Percentiles rank a stretch among this genome's conserved stretches.
Evolutionary conservation across 441 rosid species (phyloP).

Genomic region (Theobroma grandiflorum): DNA sequence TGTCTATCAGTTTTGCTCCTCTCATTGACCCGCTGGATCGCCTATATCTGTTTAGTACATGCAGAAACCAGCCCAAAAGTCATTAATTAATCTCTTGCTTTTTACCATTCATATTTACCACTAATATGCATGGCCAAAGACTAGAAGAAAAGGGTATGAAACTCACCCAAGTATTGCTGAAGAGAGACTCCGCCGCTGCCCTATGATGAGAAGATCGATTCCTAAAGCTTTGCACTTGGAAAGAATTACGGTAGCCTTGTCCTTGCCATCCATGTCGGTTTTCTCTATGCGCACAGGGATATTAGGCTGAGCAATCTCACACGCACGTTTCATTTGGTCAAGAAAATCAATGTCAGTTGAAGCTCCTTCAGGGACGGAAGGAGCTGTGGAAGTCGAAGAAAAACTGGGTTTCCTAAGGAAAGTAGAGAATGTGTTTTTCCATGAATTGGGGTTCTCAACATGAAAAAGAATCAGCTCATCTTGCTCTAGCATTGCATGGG

Average conservation of each 20-base stretch:
- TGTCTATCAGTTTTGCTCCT: slow-evolving; percentile 63
- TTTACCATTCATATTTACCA: too few relatives aligned
- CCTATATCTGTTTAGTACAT: slow-evolving; percentile 45
- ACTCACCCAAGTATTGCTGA: slow-evolving; percentile 71
- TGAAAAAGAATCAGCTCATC: slow-evolving; percentile 52
- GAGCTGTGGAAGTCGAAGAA: slow-evolving; percentile 16
- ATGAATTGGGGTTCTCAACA: slow-evolving; percentile 52
- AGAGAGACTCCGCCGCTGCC: slow-evolving; percentile 78
- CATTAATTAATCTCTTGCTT: too few relatives aligned
- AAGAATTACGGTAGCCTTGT: slow-evolving; percentile 67
- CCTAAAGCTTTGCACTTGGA: slow-evolving; percentile 50
- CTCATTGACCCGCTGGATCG: slow-evolving; percentile 53
- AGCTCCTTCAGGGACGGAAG: neutral
- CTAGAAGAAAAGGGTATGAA: neutral
- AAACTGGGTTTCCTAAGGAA: slow-evolving; percentile 53
- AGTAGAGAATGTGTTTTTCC: slow-evolving; percentile 66
- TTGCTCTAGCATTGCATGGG: slow-evolving; percentile 49
- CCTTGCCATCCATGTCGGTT: slow-evolving; percentile 52
- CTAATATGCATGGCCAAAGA: neutral
- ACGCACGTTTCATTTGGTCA: slow-evolving; percentile 72
- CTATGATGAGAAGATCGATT: slow-evolving; percentile 68
- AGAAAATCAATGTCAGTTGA: slow-evolving; percentile 59
- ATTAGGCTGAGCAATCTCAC: slow-evolving; percentile 66
- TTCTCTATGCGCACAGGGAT: slow-evolving; percentile 49
- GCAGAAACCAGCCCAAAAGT: neutral